These are phyloP conservation scores for Metschnikowia matae DNA, from an alignment of 805 yeast genomes.

Conservation along the genomic window DNA sequence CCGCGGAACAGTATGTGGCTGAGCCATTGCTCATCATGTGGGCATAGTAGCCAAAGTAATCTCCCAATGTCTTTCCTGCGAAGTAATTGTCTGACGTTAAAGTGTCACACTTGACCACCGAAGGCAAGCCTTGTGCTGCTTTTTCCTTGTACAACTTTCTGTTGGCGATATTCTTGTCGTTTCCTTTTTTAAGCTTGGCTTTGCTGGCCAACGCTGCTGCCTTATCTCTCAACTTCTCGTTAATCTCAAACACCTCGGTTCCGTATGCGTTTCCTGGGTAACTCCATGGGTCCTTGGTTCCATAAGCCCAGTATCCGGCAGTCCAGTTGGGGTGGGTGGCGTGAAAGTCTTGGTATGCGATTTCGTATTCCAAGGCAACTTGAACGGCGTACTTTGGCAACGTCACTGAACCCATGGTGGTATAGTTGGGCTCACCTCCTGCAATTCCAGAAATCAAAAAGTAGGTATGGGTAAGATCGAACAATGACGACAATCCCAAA, in stretches of 20 bases:
- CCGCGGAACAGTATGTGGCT: conserved; percentile 56
- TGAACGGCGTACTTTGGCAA: conserved; percentile 60
- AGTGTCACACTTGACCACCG: conserved; percentile 51
- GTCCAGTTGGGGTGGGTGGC: conserved; percentile 46
- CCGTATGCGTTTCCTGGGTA: conserved; percentile 58
- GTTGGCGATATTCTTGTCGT: conserved; percentile 40
- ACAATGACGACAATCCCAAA: conserved; percentile 47
- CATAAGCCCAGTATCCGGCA: conserved; percentile 56
- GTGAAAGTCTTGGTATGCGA: conserved; percentile 40
- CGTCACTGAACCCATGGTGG: conserved; percentile 58
- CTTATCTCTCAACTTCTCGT: conserved; percentile 54
- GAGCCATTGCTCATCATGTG: conserved; percentile 53
- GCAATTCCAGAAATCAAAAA: conserved; percentile 64
- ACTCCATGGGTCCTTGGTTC: conserved; percentile 44
- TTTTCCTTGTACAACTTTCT: conserved; percentile 46
- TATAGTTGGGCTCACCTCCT: conserved; percentile 54
- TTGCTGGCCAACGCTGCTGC: conserved; percentile 49
- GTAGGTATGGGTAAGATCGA: conserved; percentile 57
- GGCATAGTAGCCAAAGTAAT: conserved; percentile 48
- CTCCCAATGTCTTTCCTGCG: conserved; percentile 49
- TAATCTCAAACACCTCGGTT: conserved; percentile 61
- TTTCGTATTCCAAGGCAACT: conserved; percentile 56
- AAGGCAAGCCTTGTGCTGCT: conserved; percentile 49
- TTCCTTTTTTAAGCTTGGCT: conserved; percentile 44
- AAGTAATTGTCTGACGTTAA: conserved; percentile 60